Evolutionary conservation across 352 stramenopile species (phyloP), one percentile per base, ranked within the genome.

Genomic region (Phytophthora palmivora): DNA sequence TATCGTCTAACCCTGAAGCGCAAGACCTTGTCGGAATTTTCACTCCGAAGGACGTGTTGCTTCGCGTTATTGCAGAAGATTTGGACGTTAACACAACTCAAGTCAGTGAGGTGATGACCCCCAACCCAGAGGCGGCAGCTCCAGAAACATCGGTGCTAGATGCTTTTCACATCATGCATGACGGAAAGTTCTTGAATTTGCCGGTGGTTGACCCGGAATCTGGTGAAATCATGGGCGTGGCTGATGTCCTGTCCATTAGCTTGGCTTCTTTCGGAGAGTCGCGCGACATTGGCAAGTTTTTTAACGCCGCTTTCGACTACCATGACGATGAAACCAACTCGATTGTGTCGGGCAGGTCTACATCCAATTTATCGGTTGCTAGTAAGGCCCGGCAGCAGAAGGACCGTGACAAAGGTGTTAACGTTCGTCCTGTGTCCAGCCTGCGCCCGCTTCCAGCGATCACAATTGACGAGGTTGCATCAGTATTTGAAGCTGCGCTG

Each of bases 81-180:
- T 67, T 98, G 21, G 83, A 96, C 43, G 79, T 97, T 14, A 69
- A 95, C 52, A 82, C 66, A 4, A 99, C 94, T n/a, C 72, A 70
- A 5, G 90, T 99, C 10, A 84, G 80, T 30, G 79, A 94, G 1
- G 87, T 96, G 18, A 99, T 99, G 97, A 99, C 97, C 3, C 83
- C 88, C 1, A 96, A 98, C 52, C 97, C 97, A 5, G 97, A 99
- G 63, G 91, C 89, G 3, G 96, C 97, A 11, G 74, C 78, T 6
- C 91, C 94, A 9, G 92, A 98, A 30, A 98, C 96, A 6, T 98
- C 95, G 0, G 90, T 99, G 10, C 65, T 99, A 10, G 97, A 99
- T 58, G 97, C 97, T 0, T 93, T 99, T 63, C 96, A 99, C 72
- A 98, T 98, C 45, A 99, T 99, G 96, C 96, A 98, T 56, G 97